Evolutionary conservation across 1,284 basidiomycete species (phyloP), one percentile per base, ranked within the genome.

Genomic region (Uromyces viciae-fabae): DNA sequence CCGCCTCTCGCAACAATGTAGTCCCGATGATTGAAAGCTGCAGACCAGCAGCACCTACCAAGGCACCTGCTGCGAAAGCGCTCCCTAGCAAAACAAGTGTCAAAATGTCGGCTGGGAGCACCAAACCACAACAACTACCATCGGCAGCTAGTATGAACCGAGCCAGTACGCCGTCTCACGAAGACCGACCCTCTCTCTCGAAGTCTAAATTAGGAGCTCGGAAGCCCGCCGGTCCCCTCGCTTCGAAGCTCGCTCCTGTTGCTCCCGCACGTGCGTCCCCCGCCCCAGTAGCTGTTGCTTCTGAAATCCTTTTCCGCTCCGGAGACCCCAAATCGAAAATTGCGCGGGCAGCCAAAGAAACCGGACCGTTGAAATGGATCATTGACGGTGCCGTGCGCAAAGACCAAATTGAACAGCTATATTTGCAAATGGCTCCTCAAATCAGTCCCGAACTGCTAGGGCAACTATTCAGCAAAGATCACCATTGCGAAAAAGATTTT

Each of bases 401-500:
- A 84, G 95, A 98, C 85, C 89, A 97, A 25, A 90, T 92, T 54
- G 96, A 98, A 68, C 88, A 92, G 17, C 88, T 99, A 52, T 92
- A 94, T 82, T 90, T 90, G 83, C 97, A 99, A 86, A 97, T 98
- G 93, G 94, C 97, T 83, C 89, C 91, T 0, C 90, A 93, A 84
- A 89, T 90, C 17, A 92, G 92, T 15, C 91, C 91, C 81, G 92
- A 94, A 7, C 87, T 98, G 3, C 86, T 92, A n/a, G 87, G 89
- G 5, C 90, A 91, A 49, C 88, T 99, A 62, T 99, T 99, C 88
- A 97, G 95, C 85, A 94, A 93, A 83, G 96, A 98, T 85, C 96
- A 99, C 86, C 93, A 93, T 83, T 94, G 95, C 1, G 92, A 99
- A 83, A 95, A 95, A 84, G 97, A 99, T 85, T 92, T 93, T 84